Base-by-base conservation (phyloP, 2,329 filamentous ascomycete species). In the Epichloe bromicola region DNA sequence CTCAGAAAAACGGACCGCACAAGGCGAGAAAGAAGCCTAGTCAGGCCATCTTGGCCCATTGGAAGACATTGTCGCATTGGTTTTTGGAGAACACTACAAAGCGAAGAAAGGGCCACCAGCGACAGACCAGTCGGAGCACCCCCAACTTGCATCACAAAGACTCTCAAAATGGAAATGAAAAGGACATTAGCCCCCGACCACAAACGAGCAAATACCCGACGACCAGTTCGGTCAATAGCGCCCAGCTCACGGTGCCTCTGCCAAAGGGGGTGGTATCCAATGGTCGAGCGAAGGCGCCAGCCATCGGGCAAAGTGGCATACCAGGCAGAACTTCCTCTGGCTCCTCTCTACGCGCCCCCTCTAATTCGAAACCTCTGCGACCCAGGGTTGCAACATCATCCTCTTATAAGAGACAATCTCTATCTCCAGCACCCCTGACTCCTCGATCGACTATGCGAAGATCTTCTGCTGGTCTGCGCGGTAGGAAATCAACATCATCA, bases 401-500 rank as follows among this genome's bases (percentile, higher is more conserved):
- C 48, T 56, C 67, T n/a, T 79, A 82, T 61, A 84, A 84, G 60
- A 79, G 88, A 15, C 85, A 88, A 54, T 95, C 89, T 0, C 70
- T 94, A 10, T 95, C 88, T 0, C 93, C 93, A 0, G 85, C 83
- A 3, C 91, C 93, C 0, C 67, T 96, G 40, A 97, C 93, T 1
- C 91, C 93, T 3, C 85, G 89, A 39, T 89, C 88, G 5, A 87
- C 86, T 1, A 85, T 94, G 60, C 82, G 93, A 11, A 85, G 89
- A 37, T 82, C 88, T 2, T 95, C 88, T 5, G 80, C 78, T 42
- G 90, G 91, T 33, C 76, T 97, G 43, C 81, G 90, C 30, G 91
- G 93, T 38, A 82, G 93, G 54, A 97, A 97, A 65, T 97, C 91
- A 1, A 98, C 93, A 0, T 96, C 89, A 0, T 95, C 89, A 0